A percentile compares a stretch with the other conserved stretches of the same genome.
These are phyloP conservation scores for Coemansia sp. DNA, from an alignment of 192 early-diverging fungal species.

Conservation along the genomic window DNA sequence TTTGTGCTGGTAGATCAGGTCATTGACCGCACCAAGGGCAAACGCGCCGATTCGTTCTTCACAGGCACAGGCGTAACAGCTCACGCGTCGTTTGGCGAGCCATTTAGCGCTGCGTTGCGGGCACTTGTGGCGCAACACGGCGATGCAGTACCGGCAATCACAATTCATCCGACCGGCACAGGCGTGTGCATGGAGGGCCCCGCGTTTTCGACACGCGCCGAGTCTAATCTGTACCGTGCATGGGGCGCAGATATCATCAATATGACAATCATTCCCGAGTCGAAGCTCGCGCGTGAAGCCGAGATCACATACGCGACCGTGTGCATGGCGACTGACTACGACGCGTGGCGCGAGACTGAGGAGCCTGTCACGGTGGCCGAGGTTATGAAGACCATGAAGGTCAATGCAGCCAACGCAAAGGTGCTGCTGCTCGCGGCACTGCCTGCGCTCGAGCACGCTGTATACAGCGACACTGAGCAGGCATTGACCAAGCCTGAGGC, in stretches of 20 bases:
- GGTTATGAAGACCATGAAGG: constrained; percentile 84
- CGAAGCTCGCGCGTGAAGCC: constrained; percentile 96
- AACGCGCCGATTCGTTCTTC: constrained; percentile 92
- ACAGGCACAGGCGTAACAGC: constrained; percentile 85
- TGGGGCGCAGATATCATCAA: constrained; percentile 96
- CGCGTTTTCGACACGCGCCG: constrained; percentile 95
- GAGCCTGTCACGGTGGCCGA: constrained; percentile 83
- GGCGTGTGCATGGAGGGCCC: constrained; percentile 98
- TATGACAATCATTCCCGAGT: constrained; percentile 95
- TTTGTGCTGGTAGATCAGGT: constrained; percentile 95
- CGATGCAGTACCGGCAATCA: constrained; percentile 48
- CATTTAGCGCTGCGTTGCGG: constrained; percentile 77
- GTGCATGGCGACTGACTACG: constrained; percentile 99
- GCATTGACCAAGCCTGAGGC: constrained; percentile 62
- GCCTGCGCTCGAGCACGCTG: constrained; percentile 68
- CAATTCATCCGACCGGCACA: constrained; percentile 79
- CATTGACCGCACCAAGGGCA: constrained; percentile 97
- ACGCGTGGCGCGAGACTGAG: constrained; percentile 79
- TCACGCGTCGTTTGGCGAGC: constrained; percentile 93
- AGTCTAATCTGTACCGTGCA: constrained; percentile 92
- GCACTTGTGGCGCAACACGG: constrained; percentile 66
- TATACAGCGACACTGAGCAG: constrained; percentile 56
- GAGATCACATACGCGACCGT: constrained; percentile 99
- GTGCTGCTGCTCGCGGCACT: constrained; percentile 72
- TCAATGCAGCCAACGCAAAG: constrained; percentile 83